phyloP scores from a whole-genome alignment of 345 rosid species.

The Salix arbutifolia region DNA sequence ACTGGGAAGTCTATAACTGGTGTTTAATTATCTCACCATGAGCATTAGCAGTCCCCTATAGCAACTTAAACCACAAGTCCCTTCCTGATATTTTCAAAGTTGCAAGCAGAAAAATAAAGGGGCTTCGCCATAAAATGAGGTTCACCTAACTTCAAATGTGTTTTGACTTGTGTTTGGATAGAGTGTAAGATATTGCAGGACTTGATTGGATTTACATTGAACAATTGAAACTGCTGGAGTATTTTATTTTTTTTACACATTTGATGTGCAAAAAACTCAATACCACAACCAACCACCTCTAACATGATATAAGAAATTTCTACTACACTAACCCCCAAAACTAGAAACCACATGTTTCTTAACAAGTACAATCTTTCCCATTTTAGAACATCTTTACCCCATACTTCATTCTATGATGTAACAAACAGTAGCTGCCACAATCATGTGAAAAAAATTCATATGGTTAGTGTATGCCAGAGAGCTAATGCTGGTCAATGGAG shows the following conservation, averaged over 20 bases:
- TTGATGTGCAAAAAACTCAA: not conserved
- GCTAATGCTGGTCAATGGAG: not conserved
- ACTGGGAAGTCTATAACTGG: not conserved
- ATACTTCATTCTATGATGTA: not conserved
- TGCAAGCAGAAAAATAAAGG: not conserved
- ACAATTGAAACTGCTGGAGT: not conserved
- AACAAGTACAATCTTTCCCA: not conserved
- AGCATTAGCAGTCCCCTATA: not conserved
- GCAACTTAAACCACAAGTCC: not conserved
- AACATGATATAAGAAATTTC: not conserved
- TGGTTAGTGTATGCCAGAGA: not conserved
- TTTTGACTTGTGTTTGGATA: not conserved
- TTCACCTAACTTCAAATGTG: not conserved
- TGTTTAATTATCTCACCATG: not conserved
- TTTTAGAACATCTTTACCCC: not conserved
- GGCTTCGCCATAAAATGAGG: not conserved
- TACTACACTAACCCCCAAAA: not conserved
- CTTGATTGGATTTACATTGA: not conserved
- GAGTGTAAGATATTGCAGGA: not conserved
- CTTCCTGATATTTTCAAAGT: not conserved
- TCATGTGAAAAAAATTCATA: not conserved
- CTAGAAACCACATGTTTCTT: not conserved
- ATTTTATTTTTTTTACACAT: not conserved
- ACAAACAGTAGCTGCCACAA: not conserved
- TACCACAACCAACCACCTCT: not conserved